Base-by-base conservation (phyloP, 768 basidiomycete genomes). In the Lentinula guzmanii region DNA sequence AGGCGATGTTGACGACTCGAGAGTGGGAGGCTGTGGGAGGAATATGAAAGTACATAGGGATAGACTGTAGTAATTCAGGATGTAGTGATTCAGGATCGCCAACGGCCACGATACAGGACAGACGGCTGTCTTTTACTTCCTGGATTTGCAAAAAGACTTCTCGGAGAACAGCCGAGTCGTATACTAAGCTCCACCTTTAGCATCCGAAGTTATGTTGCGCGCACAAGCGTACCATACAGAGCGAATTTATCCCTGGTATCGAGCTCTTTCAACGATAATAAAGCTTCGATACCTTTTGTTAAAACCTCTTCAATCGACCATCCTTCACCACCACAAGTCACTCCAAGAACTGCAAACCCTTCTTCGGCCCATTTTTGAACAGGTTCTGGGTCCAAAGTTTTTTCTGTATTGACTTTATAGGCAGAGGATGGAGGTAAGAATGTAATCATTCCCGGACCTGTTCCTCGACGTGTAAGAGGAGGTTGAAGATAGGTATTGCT, bases 341-440 rank as follows among this genome's bases (percentile, higher is more conserved):
- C 66, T 15, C 73, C 78, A 13, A 75, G 73, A 2, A 82, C 80
- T 5, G 76, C 76, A 60, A 80, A 83, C 0, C 82, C 81, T 66
- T 83, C 81, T 65, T 82, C 80, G 33, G 81, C 80, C 80, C 81
- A 82, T 70, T 82, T 83, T 65, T 73, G 73, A 1, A 77, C 65
- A 18, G 82, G 82, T 58, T 77, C 76, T 1, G 82, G 81, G 67
- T 82, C 80, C 15, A 82, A 71, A 4, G 76, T 70, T 60, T 72
- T 73, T 4, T 63, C 54, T 4, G 62, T 66, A 45, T 69, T 67
- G 16, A 64, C 63, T 16, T 65, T 64, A 24, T 75, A 61, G 46
- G 69, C 62, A 18, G 70, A 66, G 9, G 66, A 28, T 31, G 66
- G 62, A 24, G 80, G 79, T 21, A 82, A 70, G 64, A 82, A 76